Evolutionary conservation across 2,329 filamentous ascomycete genomes (phyloP), one percentile per base, ranked within the genome.

Genomic region (Trichoderma oligosporum): DNA sequence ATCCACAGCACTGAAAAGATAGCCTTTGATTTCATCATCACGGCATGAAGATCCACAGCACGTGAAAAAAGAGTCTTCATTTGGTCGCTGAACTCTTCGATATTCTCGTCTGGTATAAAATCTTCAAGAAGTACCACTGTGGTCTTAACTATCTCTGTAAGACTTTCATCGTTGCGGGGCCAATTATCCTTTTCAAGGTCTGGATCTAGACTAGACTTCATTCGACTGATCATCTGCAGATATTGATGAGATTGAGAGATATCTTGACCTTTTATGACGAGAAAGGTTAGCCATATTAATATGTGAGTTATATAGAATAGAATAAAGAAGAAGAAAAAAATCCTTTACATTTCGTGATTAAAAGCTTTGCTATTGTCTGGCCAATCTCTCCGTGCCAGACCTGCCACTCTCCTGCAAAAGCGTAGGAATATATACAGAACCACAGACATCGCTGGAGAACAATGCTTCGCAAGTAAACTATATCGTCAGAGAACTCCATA

Each of bases 11-110:
- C 18, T 12, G 41, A 0, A 24, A 59, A 59, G 8, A 59, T 57
- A 0, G 57, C 57, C n/a, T 57, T 59, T 2, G 57, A 59, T 8
- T 33, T 47, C 25, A 59, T 45, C 38, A 53, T 29, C 5, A 36
- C 9, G 22, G 18, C 2, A 6, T 56, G 24, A 1, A 56, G 4
- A 0, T 41, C 2, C 11, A 36, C 12, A 3, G 57, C 57, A 1
- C 24, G 9, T 6, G 2, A 8, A n/a, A 48, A 18, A 3, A 49
- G 20, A 0, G 5, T 11, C 8, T 20, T 20, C 7, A 35, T 0
- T 22, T 22, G 20, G 1, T 5, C 16, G 14, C 33, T 3, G 16
- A 39, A 33, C 20, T 18, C 2, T 3, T 24, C 1, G 4, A 4
- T 11, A 2, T 4, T 29, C 8, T 12, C 3, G 14, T 25, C 8